phyloP scores from a whole-genome alignment of 2,329 filamentous ascomycete species.

The Drechslerella dactyloides region DNA sequence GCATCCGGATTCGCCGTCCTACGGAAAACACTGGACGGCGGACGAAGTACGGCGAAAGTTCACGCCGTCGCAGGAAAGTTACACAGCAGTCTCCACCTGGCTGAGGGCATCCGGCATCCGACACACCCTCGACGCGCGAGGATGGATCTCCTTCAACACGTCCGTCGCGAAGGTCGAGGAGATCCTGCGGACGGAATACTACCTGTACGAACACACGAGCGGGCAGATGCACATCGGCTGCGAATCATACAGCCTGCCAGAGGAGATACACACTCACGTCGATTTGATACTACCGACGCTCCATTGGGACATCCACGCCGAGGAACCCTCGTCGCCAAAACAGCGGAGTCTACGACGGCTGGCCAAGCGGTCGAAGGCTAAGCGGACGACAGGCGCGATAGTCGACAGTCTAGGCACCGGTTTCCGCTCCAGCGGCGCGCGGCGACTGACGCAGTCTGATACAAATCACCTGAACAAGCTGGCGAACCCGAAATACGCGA shows the following conservation, averaged over 20 bases:
- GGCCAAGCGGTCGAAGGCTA: conserved; percentile 21
- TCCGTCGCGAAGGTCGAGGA: conserved; percentile 25
- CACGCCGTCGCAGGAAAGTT: conserved; percentile 56
- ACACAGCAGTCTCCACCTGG: conserved; percentile 27
- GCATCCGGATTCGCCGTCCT: conserved; percentile 60
- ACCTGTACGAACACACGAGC: conserved; percentile 42
- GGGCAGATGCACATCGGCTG: conserved; percentile 58
- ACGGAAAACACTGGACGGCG: conserved; percentile 62
- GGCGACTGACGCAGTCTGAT: conserved; percentile 29
- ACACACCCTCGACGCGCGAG: conserved; percentile 33
- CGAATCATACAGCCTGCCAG: conserved; percentile 60
- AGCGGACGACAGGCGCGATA: conserved; percentile 27
- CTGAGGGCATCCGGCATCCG: conserved; percentile 18
- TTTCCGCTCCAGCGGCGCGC: conserved; percentile 20
- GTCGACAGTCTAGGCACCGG: conserved; percentile 37
- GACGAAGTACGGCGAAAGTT: conserved; percentile 61
- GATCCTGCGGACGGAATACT: conserved; percentile 36
- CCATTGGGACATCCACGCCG: conserved; percentile 56
- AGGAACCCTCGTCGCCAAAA: conserved; percentile 26
- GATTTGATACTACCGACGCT: conserved; percentile 61
- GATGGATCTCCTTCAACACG: conserved; percentile 40
- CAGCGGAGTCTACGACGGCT: conserved; percentile 33
- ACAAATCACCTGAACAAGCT: conserved; percentile 25
- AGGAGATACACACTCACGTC: conserved; percentile 58
- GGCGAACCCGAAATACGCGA: conserved; percentile 27